Evolutionary conservation across 768 basidiomycete species (phyloP).

Genomic region (Clathrus columnatus): DNA sequence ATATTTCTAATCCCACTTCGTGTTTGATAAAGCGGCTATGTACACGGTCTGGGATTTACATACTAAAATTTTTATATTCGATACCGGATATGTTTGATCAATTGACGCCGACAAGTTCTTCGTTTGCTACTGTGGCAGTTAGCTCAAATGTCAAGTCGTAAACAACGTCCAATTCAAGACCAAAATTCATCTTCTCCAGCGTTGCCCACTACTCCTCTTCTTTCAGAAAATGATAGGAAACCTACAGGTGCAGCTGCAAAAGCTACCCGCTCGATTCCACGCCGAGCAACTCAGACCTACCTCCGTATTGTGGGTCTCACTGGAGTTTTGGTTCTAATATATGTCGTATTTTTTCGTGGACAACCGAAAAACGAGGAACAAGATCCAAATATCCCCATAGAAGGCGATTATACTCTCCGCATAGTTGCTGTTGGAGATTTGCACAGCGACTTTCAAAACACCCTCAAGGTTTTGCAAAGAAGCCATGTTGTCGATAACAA

Average conservation of each 20-base stretch:
- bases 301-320: background rate
- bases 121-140: no score
- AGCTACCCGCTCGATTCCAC: background rate
- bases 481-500: conserved; percentile 63
- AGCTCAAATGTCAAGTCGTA: background rate
- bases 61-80: no score
- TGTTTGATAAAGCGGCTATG: no score
- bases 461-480: conserved; percentile 71
- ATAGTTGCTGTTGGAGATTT: conserved; percentile 90
- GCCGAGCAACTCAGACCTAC: background rate
- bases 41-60: no score
- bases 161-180: no score
- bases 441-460: conserved; percentile 81
- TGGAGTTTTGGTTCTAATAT: background rate
- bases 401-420: conserved; percentile 25
- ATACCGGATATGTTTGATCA: no score
- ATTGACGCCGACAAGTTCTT: no score
- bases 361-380: background rate
- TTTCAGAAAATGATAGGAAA: background rate
- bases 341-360: background rate
- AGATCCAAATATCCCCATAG: background rate
- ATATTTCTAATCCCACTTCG: no score
- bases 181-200: background rate
- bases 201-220: background rate
- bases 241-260: background rate